These are phyloP conservation scores for Hypoxylon sp. DNA, from an alignment of 2,329 filamentous ascomycete genomes.

Conservation along the genomic window DNA sequence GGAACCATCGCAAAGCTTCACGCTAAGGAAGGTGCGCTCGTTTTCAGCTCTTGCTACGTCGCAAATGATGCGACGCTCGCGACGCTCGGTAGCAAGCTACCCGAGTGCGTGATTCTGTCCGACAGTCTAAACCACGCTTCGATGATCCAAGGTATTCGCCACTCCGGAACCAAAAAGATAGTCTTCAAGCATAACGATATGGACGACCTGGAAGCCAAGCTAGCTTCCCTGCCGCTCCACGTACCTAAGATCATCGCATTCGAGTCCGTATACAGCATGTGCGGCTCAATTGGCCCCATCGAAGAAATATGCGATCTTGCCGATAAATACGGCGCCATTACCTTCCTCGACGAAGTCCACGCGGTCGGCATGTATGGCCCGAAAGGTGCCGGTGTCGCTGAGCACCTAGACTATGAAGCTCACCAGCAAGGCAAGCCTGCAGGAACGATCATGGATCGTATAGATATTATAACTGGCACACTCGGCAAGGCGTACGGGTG, in stretches of 20 bases:
- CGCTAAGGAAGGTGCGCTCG: conserved; percentile 88
- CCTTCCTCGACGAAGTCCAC: conserved; percentile 98
- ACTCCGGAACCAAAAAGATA: conserved; percentile 95
- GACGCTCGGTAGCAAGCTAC: conserved; percentile 95
- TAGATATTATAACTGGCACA: conserved; percentile 98
- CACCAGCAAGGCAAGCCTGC: conserved; percentile 76
- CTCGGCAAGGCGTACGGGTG: conserved; percentile 98
- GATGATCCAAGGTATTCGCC: conserved; percentile 99
- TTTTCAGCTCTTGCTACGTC: conserved; percentile 98
- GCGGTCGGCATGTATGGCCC: conserved; percentile 99
- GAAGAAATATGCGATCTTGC: conserved; percentile 95
- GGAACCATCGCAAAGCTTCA: conserved; percentile 84
- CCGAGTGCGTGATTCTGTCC: conserved; percentile 96
- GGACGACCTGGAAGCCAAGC: conserved; percentile 89
- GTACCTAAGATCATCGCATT: conserved; percentile 98
- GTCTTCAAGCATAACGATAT: conserved; percentile 99
- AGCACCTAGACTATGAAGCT: conserved; percentile 93
- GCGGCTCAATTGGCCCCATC: conserved; percentile 94
- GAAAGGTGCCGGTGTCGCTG: conserved; percentile 91
- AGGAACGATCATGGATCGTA: conserved; percentile 91
- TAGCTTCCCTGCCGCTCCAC: conserved; percentile 83
- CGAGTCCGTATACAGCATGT: conserved; percentile 99
- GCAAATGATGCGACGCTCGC: conserved; percentile 97
- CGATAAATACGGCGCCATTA: conserved; percentile 96
- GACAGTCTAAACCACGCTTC: conserved; percentile 98